Evolutionary conservation across 176 grass and related monocot species (phyloP).

Genomic region (Juncus effusus): DNA sequence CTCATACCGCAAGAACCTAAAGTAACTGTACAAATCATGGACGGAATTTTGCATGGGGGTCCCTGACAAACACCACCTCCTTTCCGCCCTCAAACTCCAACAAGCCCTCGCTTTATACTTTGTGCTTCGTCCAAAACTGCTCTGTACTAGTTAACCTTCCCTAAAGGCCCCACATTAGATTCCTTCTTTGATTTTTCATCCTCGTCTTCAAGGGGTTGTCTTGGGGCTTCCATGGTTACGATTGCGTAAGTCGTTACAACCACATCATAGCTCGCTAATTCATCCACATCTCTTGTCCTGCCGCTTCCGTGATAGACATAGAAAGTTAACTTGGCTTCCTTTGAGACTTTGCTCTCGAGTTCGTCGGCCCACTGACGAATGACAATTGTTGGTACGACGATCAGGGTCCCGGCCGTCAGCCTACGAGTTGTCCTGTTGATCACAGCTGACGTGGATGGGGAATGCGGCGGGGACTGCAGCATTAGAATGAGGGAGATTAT

Average conservation of each 20-base stretch:
- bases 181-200: conserved; percentile 58
- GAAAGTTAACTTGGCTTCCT: conserved; percentile 61
- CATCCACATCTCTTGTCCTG: conserved; percentile 67
- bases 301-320: conserved; percentile 79
- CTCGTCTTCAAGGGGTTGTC: conserved; percentile 64
- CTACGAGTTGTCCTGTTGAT: conserved; percentile 14
- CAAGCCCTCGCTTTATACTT: conserved; percentile 82
- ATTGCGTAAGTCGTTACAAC: conserved; percentile 89
- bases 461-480: conserved; percentile 47
- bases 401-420: conserved; percentile 78
- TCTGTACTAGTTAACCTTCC: conserved; percentile 74
- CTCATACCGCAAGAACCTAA: conserved; percentile 79
- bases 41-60: conserved; percentile 91
- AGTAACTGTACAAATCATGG: conserved; percentile 89
- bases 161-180: conserved; percentile 69
- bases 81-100: conserved; percentile 79
- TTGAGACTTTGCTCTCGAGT: conserved; percentile 62
- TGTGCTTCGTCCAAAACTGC: conserved; percentile 90
- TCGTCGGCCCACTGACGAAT: conserved; percentile 85
- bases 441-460: conserved; percentile 2
- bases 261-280: conserved; percentile 79
- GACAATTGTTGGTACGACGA: conserved; percentile 87
- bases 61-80: conserved; percentile 94
- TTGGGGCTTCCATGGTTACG: conserved; percentile 88
- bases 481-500: conserved; percentile 76